Percentiles rank a stretch among this genome's conserved stretches.
These are phyloP conservation scores for Russula foetens DNA, from an alignment of 768 basidiomycete genomes.

Conservation along the genomic window DNA sequence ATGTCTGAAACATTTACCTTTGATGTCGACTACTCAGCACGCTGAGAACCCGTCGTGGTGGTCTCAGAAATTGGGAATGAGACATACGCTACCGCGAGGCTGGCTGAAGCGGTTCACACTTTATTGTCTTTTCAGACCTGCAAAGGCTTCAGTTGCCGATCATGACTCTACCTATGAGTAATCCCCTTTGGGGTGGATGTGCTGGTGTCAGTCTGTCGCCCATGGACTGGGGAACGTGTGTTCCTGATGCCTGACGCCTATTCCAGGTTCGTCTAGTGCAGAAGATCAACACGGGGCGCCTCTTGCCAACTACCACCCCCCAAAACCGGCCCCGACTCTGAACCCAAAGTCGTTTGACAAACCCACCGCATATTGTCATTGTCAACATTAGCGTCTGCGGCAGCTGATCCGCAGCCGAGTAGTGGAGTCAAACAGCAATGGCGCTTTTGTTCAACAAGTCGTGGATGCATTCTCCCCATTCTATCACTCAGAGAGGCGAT, in stretches of 20 bases:
- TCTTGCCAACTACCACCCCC: slow-evolving; percentile 49
- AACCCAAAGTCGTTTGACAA: slow-evolving; percentile 70
- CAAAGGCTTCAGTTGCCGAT: no score
- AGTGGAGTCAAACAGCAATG: slow-evolving; percentile 91
- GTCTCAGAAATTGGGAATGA: no score
- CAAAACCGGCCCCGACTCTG: slow-evolving; percentile 49
- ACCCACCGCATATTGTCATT: slow-evolving; percentile 75
- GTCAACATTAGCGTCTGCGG: slow-evolving; percentile 96
- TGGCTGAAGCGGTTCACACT: neutral
- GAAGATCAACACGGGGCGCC: slow-evolving; percentile 90
- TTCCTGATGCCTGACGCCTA: neutral
- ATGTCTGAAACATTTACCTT: no score
- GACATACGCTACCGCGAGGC: no score
- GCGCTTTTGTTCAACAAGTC: no score
- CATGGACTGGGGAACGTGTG: neutral
- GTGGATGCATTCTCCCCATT: no score
- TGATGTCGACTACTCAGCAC: no score
- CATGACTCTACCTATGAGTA: no score
- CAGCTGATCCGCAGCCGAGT: slow-evolving; percentile 85
- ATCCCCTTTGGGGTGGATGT: neutral
- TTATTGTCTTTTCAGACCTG: neutral
- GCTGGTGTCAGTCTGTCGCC: neutral
- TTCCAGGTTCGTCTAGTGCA: slow-evolving; percentile 84
- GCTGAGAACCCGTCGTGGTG: no score
- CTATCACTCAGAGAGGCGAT: no score